phyloP scores from a whole-genome alignment of 352 stramenopile genomes.

The Hyaloperonospora brassicae region DNA sequence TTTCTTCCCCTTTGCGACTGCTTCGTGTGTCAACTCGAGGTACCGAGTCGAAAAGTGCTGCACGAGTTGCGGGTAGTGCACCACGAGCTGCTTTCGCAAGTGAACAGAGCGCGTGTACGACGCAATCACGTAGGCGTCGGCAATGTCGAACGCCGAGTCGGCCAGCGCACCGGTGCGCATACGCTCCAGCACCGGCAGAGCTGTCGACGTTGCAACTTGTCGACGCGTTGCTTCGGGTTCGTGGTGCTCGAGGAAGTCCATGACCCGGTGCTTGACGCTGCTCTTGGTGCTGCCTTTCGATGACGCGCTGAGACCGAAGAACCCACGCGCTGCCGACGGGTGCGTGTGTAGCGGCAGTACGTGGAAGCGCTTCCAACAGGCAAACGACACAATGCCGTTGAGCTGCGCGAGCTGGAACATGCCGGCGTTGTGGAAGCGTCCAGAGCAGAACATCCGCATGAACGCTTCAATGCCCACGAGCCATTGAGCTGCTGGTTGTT shows the following conservation, averaged over 20 bases:
- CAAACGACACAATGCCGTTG: conserved; percentile 79
- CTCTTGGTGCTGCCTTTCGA: conserved; percentile 22
- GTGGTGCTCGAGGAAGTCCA: conserved; percentile 47
- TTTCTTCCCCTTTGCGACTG: conserved; percentile 27
- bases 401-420: conserved; percentile 83
- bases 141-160: conserved; percentile 63
- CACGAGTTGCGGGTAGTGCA: conserved; percentile 18
- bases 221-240: conserved; percentile 26
- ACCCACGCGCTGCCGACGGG: conserved; percentile 58
- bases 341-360: conserved; percentile 55
- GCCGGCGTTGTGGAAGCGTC: conserved; percentile 71
- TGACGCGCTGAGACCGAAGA: conserved; percentile 35
- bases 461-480: conserved; percentile 80
- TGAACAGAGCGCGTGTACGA: conserved; percentile 50
- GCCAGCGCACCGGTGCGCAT: conserved; percentile 34
- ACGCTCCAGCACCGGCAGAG: conserved; percentile 20
- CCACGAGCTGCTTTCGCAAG: conserved; percentile 36
- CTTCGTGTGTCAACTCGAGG: conserved; percentile 25
- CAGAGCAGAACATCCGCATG: conserved; percentile 73
- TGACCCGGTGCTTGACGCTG: conserved; percentile 64
- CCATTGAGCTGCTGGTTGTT: conserved; percentile 29
- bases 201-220: conserved; percentile 7
- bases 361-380: conserved; percentile 58
- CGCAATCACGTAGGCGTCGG: conserved; percentile 77
- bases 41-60: conserved; percentile 40